A percentile compares a stretch with the other conserved stretches of the same genome.
Conservation (phyloP, 441 rosid species). For the Biscutella laevigata region DNA sequence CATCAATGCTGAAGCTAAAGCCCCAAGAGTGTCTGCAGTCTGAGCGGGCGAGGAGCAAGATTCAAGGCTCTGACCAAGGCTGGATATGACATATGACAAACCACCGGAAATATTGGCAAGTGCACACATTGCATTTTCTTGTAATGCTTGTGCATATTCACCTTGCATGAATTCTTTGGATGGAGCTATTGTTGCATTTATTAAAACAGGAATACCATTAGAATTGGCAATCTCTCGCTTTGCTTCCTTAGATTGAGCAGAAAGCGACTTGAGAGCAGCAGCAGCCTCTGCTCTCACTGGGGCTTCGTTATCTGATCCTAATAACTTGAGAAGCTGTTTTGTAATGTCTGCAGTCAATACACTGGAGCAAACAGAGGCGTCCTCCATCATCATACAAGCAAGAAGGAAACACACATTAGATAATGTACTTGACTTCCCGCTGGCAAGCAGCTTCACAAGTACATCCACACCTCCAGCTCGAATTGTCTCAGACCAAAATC, state of each 20-base stretch:
- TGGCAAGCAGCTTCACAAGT: constrained; percentile 85
- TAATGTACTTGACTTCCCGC: constrained; percentile 75
- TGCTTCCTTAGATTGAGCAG: constrained; percentile 91
- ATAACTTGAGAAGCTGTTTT: constrained; percentile 75
- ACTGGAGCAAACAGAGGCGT: constrained; percentile 77
- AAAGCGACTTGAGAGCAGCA: constrained; percentile 92
- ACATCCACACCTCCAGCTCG: constrained; percentile 97
- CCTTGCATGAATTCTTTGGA: constrained; percentile 99
- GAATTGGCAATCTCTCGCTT: constrained; percentile 78
- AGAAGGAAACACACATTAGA: constrained; percentile 95
- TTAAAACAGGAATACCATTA: constrained; percentile 88
- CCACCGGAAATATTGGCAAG: constrained; percentile 99
- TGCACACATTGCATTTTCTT: constrained; percentile 99
- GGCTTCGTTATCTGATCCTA: constrained; percentile 95
- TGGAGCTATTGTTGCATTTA: constrained; percentile 98
- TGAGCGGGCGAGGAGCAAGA: constrained; percentile 94
- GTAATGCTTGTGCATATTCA: constrained; percentile 94
- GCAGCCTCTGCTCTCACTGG: constrained; percentile 99
- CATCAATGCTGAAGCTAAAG: constrained; percentile 98
- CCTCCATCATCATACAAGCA: constrained; percentile 94
- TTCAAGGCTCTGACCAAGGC: constrained; percentile 99
- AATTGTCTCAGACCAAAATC: constrained; percentile 85
- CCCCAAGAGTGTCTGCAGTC: constrained; percentile 97
- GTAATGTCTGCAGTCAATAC: constrained; percentile 86
- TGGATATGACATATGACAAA: constrained; percentile 89